These are phyloP conservation scores for Volvox reticuliferus DNA, from an alignment of 139 green algal species.

Conservation along the genomic window DNA sequence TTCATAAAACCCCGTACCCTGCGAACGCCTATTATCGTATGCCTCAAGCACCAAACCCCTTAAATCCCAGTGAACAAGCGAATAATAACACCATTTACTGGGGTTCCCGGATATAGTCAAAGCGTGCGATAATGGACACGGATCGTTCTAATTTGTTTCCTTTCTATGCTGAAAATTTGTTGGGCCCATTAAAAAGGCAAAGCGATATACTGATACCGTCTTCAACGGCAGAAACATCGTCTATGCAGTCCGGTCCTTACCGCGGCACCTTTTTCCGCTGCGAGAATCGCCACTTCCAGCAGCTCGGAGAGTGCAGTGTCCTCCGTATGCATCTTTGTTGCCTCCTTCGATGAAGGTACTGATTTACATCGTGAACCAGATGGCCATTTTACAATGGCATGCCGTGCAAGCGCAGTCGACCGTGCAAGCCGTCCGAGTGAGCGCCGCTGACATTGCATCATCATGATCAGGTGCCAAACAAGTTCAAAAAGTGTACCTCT, in stretches of 20 bases:
- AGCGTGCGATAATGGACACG: background rate
- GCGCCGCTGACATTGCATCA: no score
- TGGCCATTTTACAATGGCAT: no score
- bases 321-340: background rate
- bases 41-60: no score
- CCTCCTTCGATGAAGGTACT: background rate
- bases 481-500: no score
- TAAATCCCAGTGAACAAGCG: no score
- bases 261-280: conserved; percentile 66
- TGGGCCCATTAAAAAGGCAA: background rate
- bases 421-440: no score
- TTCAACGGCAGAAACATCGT: no score
- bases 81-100: background rate
- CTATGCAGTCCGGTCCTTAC: background rate
- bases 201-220: no score
- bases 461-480: no score
- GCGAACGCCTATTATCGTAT: no score
- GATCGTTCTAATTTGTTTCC: background rate
- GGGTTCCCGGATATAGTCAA: background rate
- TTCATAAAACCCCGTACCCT: no score
- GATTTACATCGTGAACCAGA: background rate
- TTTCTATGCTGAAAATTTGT: background rate
- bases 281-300: conserved; percentile 60
- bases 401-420: no score
- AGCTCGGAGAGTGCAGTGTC: conserved; percentile 44